Evolutionary conservation across 345 rosid species (phyloP), one percentile per base, ranked within the genome.

Genomic region (Hibiscus trionum): DNA sequence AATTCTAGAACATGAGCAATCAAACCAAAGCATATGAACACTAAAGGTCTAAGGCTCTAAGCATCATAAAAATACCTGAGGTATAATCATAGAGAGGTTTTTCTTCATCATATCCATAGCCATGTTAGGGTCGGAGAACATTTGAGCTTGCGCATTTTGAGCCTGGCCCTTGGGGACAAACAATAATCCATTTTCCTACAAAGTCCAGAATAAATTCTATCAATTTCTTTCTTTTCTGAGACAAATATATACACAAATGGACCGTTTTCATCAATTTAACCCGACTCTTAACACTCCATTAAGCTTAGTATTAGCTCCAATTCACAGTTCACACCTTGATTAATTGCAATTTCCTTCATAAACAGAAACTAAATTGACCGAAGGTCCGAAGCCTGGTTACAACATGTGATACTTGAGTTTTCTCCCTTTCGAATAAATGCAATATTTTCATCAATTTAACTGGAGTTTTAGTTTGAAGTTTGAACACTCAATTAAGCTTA

Each of bases 71-170:
- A 60, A 50, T 71, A 95, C 98, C 98, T 96, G 99, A 9, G 99
- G 99, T 63, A 96, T 85, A 77, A 96, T 93, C 99, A 93, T 93
- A 0, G 99, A 96, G 71, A 96, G 96, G 78, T 96, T 93, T 74
- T 96, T 93, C 91, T 96, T 96, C 99, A 96, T 93, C 97, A 96
- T 96, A 75, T 93, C 99, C 99, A 93, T 93, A 19, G 99, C 99
- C 99, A 96, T 93, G 80, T 96, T 96, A 16, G 98, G 99, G 82
- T 96, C 99, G 75, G 99, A 93, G 77, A 96, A 89, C 99, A 96
- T 96, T 72, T 91, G 97, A 1, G 99, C 99, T 81, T 96, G 99
- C 12, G 98, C 75, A 79, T 96, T 96, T 71, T 75, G 87, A 61
- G 78, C 90, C 79, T 89, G 87, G 1, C 88, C 98, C 76, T 89